A percentile compares a stretch with the other conserved stretches of the same genome.
Evolutionary conservation across 768 basidiomycete species (phyloP).

Genomic region (Hygrophorus pudorinus): DNA sequence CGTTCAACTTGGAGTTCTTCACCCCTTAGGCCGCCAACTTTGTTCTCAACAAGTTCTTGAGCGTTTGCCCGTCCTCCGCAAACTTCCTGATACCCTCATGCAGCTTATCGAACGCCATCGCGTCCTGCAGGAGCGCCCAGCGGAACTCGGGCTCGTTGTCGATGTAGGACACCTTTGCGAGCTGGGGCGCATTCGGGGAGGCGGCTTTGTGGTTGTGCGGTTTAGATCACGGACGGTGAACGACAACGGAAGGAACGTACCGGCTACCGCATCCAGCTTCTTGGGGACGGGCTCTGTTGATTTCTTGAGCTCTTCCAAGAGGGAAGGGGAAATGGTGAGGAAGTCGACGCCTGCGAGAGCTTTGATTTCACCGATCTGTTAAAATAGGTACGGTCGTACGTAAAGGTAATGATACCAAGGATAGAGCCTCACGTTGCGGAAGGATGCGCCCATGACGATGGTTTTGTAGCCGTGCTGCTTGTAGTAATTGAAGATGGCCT

Average conservation of each 20-base stretch:
- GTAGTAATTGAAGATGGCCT: conserved; percentile 99
- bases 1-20: too few relatives aligned
- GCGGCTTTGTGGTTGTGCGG: conserved; percentile 5
- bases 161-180: conserved; percentile 70
- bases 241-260: conserved; percentile 27
- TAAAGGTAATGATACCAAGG: conserved; percentile 1
- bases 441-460: conserved; percentile 99
- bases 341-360: conserved; percentile 95
- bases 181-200: conserved; percentile 35
- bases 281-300: conserved; percentile 70
- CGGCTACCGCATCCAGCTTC: conserved; percentile 61
- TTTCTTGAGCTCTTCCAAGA: conserved; percentile 90
- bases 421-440: conserved; percentile 70
- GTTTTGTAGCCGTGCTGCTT: conserved; percentile 98
- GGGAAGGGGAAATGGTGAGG: conserved; percentile 85
- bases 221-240: background rate
- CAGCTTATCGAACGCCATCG: conserved; percentile 98
- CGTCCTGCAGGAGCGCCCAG: conserved; percentile 84
- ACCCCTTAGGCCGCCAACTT: conserved; percentile 48
- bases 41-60: conserved; percentile 73
- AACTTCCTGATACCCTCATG: conserved; percentile 99
- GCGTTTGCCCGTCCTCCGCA: conserved; percentile 85
- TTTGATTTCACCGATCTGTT: conserved; percentile 82
- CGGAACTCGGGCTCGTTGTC: conserved; percentile 96
- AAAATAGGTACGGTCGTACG: conserved; percentile 5